Evolutionary conservation across 2,329 filamentous ascomycete species (phyloP).

Genomic region (Lojkania enalia): DNA sequence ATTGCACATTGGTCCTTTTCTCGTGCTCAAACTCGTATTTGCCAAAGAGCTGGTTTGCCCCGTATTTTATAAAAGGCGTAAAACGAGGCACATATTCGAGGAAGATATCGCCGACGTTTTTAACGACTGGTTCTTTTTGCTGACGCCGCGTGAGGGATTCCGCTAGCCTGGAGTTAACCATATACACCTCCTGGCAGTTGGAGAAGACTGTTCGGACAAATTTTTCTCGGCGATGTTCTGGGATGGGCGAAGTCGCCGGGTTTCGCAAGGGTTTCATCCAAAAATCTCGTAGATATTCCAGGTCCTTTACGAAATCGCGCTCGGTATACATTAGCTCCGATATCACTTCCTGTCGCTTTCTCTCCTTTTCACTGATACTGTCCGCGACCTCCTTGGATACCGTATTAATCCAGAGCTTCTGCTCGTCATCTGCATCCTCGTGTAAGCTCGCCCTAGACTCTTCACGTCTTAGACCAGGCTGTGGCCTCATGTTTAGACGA

Average conservation of each 20-base stretch:
- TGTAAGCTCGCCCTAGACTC: conserved; percentile 73
- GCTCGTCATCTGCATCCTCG: conserved; percentile 89
- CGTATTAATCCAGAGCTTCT: conserved; percentile 99
- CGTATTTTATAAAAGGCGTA: conserved; percentile 94
- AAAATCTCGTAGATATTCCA: conserved; percentile 96
- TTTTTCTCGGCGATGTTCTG: conserved; percentile 81
- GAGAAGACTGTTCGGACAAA: conserved; percentile 95
- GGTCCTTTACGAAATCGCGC: conserved; percentile 96
- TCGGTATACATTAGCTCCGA: conserved; percentile 99
- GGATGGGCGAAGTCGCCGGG: conserved; percentile 75
- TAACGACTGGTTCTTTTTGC: conserved; percentile 85
- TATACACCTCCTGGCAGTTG: conserved; percentile 93
- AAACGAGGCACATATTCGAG: conserved; percentile 89
- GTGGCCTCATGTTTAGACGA: conserved; percentile 87
- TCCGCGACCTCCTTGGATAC: conserved; percentile 94
- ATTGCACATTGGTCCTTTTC: conserved; percentile 80
- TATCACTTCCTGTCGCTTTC: conserved; percentile 97
- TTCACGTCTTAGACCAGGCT: conserved; percentile 78
- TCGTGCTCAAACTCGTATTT: conserved; percentile 99
- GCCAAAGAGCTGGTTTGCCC: conserved; percentile 91
- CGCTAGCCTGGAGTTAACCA: conserved; percentile 85
- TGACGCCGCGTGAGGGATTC: conserved; percentile 87
- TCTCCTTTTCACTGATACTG: conserved; percentile 84
- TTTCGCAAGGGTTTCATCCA: conserved; percentile 91
- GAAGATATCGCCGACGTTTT: conserved; percentile 92